These are phyloP conservation scores for Penicillium expansum DNA, from an alignment of 2,329 filamentous ascomycete genomes.

Conservation along the genomic window DNA sequence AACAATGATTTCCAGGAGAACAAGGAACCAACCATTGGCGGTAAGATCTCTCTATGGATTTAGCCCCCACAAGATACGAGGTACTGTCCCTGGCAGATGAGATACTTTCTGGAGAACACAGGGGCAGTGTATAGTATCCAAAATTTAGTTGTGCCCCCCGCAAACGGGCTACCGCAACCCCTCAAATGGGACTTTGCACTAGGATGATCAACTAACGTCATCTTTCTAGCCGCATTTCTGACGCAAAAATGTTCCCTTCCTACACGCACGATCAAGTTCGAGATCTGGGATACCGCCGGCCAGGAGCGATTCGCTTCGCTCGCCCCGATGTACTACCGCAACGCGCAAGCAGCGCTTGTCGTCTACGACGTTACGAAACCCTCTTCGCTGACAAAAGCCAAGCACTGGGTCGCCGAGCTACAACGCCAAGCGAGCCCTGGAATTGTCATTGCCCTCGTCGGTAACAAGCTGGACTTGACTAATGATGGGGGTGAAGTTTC, in stretches of 20 bases:
- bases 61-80: not conserved
- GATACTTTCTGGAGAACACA: not conserved
- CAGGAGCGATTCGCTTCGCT: conserved; percentile 96
- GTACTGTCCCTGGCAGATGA: not conserved
- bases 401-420: conserved; percentile 97
- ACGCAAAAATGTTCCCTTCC: conserved; percentile 98
- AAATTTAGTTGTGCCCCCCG: not conserved
- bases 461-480: conserved; percentile 93
- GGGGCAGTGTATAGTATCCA: conserved; percentile 1
- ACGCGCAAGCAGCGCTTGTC: conserved; percentile 93
- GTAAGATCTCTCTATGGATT: conserved; percentile 48
- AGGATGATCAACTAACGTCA: conserved; percentile 15
- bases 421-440: conserved; percentile 94
- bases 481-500: conserved; percentile 52
- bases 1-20: conserved; percentile 99
- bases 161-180: not conserved
- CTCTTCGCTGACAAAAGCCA: conserved; percentile 90
- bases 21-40: conserved; percentile 98
- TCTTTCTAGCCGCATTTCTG: conserved; percentile 76
- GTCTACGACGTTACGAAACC: conserved; percentile 99
- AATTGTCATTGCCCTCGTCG: conserved; percentile 94
- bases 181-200: not conserved
- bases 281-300: conserved; percentile 98
- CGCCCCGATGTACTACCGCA: conserved; percentile 99
- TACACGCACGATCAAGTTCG: conserved; percentile 72